Evolutionary conservation across 768 basidiomycete species (phyloP), one percentile per base, ranked within the genome.

Genomic region (Xanthoconium purpureum): DNA sequence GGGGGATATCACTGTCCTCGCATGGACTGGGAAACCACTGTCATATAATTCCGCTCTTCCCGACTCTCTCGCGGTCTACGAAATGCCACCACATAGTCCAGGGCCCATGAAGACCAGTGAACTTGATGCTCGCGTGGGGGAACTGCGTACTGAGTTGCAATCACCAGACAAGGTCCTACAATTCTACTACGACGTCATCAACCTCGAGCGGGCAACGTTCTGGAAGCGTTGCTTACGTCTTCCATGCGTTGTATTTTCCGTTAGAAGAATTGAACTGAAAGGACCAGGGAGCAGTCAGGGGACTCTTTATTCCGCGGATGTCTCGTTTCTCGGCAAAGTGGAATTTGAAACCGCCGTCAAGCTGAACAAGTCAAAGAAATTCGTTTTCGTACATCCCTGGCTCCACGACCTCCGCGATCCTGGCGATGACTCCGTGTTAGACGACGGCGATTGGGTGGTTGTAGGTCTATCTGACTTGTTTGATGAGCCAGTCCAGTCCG

Each of bases 301-400:
- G 12, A 54, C 18, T 37, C 36, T 29, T 17, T 50, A 54, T 40
- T 47, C 13, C 5, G 52, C 52, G 14, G n/a, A 1, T 2, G 44
- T 46, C 15, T 17, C 35, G 11, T 9, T 11, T 1, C 32, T 60
- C 5, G 50, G 53, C 29, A 20, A 52, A 5, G 49, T 60, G 18
- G 40, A 53, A 2, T 58, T 60, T 13, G 43, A 30, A 18, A 54
- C 52, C 11, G 2, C 30, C 32, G 12, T 7, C 12, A 17, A 50
- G 10, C 7, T 47, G n/a, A 24, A 3, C 8, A 5, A 8, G 12
- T 48, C 51, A 2, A 38, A 37, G 13, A 43, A 42, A 17, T 36
- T 53, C 3, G 12, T 54, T 4, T 55, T 62, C 9, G 58, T 59
- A 3, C 24, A 56, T 15, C 60, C 58, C 1, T 59, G 60, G 58